Evolutionary conservation across 345 rosid species (phyloP).

Genomic region (Durio zibethinus): DNA sequence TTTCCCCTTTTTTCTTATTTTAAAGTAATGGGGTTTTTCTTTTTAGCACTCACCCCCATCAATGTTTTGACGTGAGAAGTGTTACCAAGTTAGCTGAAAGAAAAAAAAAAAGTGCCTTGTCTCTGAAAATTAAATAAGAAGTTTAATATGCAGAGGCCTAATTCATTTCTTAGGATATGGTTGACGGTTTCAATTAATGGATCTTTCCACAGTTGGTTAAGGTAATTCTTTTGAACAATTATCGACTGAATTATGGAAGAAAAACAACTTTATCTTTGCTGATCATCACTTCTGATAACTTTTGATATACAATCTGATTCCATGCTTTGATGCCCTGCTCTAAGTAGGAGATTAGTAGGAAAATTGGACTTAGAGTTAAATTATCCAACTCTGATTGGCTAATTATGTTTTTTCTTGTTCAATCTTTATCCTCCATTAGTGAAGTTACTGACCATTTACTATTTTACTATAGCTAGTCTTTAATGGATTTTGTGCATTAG

Average conservation of each 20-base stretch:
- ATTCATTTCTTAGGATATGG: background rate
- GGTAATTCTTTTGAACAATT: background rate
- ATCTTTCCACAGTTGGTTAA: background rate
- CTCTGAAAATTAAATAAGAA: background rate
- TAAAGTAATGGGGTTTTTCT: too few species aligned
- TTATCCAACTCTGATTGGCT: background rate
- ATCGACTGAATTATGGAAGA: background rate
- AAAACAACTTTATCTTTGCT: background rate
- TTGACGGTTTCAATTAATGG: background rate
- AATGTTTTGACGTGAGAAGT: background rate
- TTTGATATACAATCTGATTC: background rate
- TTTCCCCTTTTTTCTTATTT: background rate
- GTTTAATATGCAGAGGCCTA: background rate
- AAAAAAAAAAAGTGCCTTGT: background rate
- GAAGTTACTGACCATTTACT: background rate
- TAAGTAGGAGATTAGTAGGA: constrained; percentile 8
- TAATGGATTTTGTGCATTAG: background rate
- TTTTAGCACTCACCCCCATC: too few species aligned
- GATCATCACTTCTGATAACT: background rate
- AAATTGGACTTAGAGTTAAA: background rate
- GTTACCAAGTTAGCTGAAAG: background rate
- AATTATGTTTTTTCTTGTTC: background rate
- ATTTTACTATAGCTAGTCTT: background rate
- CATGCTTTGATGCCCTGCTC: background rate
- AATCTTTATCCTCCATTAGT: background rate